These are phyloP conservation scores for Claviceps fusiformis DNA, from an alignment of 2,329 filamentous ascomycete species.

Conservation along the genomic window DNA sequence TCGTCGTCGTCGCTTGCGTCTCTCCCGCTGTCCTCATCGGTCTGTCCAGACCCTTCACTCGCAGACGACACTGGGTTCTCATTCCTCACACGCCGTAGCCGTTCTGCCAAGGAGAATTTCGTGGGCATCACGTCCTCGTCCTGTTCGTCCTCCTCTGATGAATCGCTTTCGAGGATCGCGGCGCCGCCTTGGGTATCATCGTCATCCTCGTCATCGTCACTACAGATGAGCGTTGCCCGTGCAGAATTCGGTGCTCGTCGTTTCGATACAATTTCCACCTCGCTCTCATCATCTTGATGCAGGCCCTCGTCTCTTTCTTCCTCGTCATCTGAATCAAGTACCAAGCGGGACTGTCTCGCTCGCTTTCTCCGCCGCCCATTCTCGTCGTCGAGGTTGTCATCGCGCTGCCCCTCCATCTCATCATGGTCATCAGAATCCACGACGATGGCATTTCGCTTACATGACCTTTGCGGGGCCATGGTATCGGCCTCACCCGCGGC, in stretches of 20 bases:
- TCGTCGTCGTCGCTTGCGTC: constrained; percentile 10
- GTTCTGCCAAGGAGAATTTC: constrained; percentile 12
- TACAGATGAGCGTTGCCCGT: neutral
- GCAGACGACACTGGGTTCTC: constrained; percentile 9
- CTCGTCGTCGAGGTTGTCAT: constrained; percentile 14
- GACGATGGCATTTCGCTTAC: constrained; percentile 16
- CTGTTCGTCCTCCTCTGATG: constrained; percentile 6
- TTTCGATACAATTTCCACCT: neutral
- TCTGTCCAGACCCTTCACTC: constrained; percentile 7
- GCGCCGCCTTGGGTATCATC: constrained; percentile 3
- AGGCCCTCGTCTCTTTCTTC: neutral
- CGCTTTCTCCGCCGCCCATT: constrained; percentile 1
- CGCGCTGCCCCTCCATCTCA: constrained; percentile 9
- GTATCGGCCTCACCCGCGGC: neutral
- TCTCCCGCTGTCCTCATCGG: constrained; percentile 9
- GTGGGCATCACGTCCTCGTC: constrained; percentile 6
- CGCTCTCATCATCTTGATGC: neutral
- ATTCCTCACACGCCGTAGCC: constrained; percentile 11
- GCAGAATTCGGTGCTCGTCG: neutral
- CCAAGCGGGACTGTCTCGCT: neutral
- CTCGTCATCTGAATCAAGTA: constrained; percentile 4
- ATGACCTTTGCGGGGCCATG: constrained; percentile 7
- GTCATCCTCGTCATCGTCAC: constrained; percentile 4
- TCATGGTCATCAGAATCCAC: constrained; percentile 15
- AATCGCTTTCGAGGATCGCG: constrained; percentile 2